Evolutionary conservation across 129 eudicot genomes (phyloP), one percentile per base, ranked within the genome.

Genomic region (Flaveria sonorensis): DNA sequence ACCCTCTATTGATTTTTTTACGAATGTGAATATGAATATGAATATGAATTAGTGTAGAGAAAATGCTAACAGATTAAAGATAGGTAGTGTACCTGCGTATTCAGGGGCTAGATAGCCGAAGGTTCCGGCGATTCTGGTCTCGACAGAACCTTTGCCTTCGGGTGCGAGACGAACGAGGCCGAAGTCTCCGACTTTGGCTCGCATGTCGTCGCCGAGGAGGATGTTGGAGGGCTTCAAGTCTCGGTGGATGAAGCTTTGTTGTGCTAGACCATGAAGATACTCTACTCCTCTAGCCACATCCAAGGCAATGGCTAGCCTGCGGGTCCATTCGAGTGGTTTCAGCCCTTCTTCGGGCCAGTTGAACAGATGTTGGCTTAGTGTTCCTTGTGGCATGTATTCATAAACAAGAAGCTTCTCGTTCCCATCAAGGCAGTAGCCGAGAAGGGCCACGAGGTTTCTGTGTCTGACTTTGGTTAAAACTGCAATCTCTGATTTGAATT

Each of bases 81-180:
- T 2, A 19, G 16, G 66, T 36, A 68, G 10, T 56, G 10, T 88
- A 95, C 99, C 92, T 91, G 99, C 99, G 76, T 95, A 95, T 86
- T 95, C 99, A 9, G 99, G 99, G 12, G 99, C 99, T 13, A 95
- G 86, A 84, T 95, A 95, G 59, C 99, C 99, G 26, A 95, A 95
- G 0, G 99, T 95, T 53, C 99, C 99, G 0, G 99, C 99, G 50
- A 95, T 91, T 76, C 97, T 77, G 1, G 99, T 95, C 77, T 91
- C 99, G 9, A 95, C 80, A 0, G 99, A 95, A 65, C 89, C 97
- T 81, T 95, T 95, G 4, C 99, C 99, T 83, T 91, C 99, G 0
- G 99, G 99, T 47, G 99, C 99, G 68, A 95, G 96, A 52, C 99
- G 91, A 14, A 95, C 99, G 15, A 95, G 97, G 2, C 99, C 99